Conservation (phyloP, 306 rosid species). For the Chamaecrista fasciculata region DNA sequence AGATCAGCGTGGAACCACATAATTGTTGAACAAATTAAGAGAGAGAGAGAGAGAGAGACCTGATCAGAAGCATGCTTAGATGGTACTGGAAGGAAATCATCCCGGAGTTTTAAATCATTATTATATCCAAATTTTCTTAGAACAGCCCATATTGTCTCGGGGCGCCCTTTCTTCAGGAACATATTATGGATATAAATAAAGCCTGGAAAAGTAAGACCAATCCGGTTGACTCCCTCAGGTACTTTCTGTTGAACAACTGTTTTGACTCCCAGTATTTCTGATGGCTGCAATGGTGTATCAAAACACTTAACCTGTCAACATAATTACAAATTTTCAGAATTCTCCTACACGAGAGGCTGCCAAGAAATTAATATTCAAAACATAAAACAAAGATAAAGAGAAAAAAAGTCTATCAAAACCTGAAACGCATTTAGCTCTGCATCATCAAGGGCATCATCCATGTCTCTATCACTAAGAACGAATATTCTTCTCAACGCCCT, state of each 20-base stretch:
- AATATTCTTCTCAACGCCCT: slow-evolving; percentile 90
- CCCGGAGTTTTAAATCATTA: slow-evolving; percentile 70
- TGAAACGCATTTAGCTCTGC: slow-evolving; percentile 86
- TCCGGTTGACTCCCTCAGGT: slow-evolving; percentile 71
- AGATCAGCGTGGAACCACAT: slow-evolving; percentile 31
- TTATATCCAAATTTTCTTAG: slow-evolving; percentile 83
- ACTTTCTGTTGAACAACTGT: slow-evolving; percentile 70
- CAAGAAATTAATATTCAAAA: slow-evolving; percentile 21
- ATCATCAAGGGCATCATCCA: slow-evolving; percentile 91
- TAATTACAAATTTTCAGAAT: slow-evolving; percentile 28
- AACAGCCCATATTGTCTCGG: slow-evolving; percentile 89
- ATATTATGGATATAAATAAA: slow-evolving; percentile 68
- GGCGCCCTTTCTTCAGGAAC: slow-evolving; percentile 71
- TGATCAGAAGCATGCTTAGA: slow-evolving; percentile 76
- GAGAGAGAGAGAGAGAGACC: slow-evolving; percentile 37
- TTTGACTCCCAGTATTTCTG: slow-evolving; percentile 64
- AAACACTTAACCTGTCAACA: slow-evolving; percentile 71
- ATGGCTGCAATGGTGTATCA: slow-evolving; percentile 64
- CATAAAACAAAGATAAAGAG: slow-evolving; percentile 2
- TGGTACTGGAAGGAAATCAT: slow-evolving; percentile 68
- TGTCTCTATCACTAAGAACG: slow-evolving; percentile 75
- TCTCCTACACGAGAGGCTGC: slow-evolving; percentile 7
- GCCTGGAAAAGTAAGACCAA: slow-evolving; percentile 85
- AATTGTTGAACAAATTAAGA: not conserved
- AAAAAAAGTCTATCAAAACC: slow-evolving; percentile 47